Conservation (phyloP, 2,329 filamentous ascomycete species). For the Mycocentrospora acerina region DNA sequence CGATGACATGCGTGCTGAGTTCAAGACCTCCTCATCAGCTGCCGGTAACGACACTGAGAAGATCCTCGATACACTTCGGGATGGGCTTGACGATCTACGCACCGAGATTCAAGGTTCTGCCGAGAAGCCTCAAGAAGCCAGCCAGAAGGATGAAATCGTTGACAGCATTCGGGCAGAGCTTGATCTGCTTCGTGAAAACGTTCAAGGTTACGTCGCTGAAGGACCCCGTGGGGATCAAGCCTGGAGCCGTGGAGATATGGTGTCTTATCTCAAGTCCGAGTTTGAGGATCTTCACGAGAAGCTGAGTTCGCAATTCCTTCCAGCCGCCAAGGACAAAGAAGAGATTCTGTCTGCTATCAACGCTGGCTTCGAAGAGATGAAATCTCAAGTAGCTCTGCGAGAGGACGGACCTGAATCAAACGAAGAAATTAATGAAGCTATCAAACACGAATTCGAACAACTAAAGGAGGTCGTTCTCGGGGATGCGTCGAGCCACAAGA, state of each 20-base stretch:
- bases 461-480: slow-evolving; percentile 75
- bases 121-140: slow-evolving; percentile 67
- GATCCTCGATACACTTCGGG: slow-evolving; percentile 82
- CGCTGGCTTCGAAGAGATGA: slow-evolving; percentile 44
- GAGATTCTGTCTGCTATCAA: slow-evolving; percentile 44
- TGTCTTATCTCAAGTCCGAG: slow-evolving; percentile 55
- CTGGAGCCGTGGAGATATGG: slow-evolving; percentile 47
- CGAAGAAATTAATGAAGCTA: slow-evolving; percentile 63
- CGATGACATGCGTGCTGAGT: slow-evolving; percentile 62
- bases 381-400: slow-evolving; percentile 42
- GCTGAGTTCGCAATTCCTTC: slow-evolving; percentile 51
- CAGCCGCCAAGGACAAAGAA: slow-evolving; percentile 34
- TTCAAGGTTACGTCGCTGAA: slow-evolving; percentile 54
- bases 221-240: slow-evolving; percentile 47
- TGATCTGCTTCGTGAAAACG: slow-evolving; percentile 63
- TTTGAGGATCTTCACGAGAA: slow-evolving; percentile 64
- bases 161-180: slow-evolving; percentile 66
- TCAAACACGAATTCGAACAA: slow-evolving; percentile 80
- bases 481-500: slow-evolving; percentile 58
- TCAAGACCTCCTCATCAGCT: slow-evolving; percentile 77
- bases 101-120: slow-evolving; percentile 80
- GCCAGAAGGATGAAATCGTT: slow-evolving; percentile 76
- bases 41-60: slow-evolving; percentile 84
- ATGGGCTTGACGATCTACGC: slow-evolving; percentile 80
- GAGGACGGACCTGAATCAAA: slow-evolving; percentile 40